Evolutionary conservation across 2,329 filamentous ascomycete species (phyloP).

Genomic region (Coccinonectria pachysandricola): DNA sequence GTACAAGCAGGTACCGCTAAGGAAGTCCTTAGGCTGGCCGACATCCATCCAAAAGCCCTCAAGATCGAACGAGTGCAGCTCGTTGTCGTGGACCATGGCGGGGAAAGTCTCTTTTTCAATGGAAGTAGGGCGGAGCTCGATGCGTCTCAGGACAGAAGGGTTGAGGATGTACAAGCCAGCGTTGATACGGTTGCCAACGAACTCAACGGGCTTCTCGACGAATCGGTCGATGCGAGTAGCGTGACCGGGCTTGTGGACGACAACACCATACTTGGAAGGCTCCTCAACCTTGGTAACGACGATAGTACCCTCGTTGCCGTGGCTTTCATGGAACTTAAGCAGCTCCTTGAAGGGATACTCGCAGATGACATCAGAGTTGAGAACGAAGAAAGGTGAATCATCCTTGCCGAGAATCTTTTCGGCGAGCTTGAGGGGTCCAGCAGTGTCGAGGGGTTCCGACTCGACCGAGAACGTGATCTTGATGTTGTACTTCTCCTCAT

Average conservation of each 20-base stretch:
- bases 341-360: slow-evolving; percentile 91
- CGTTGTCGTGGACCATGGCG: slow-evolving; percentile 76
- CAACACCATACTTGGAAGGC: slow-evolving; percentile 96
- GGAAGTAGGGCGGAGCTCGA: slow-evolving; percentile 90
- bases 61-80: slow-evolving; percentile 91
- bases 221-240: slow-evolving; percentile 91
- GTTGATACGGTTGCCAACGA: slow-evolving; percentile 97
- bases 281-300: slow-evolving; percentile 98
- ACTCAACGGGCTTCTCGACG: slow-evolving; percentile 98
- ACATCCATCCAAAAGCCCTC: slow-evolving; percentile 99
- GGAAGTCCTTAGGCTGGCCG: slow-evolving; percentile 96
- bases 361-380: slow-evolving; percentile 98
- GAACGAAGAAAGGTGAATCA: slow-evolving; percentile 90
- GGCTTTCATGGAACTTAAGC: slow-evolving; percentile 80
- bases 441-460: slow-evolving; percentile 87
- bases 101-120: slow-evolving; percentile 99
- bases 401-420: slow-evolving; percentile 89
- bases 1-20: slow-evolving; percentile 92
- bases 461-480: slow-evolving; percentile 97
- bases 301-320: slow-evolving; percentile 94
- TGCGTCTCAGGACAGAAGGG: slow-evolving; percentile 78
- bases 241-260: slow-evolving; percentile 93
- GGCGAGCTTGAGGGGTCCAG: slow-evolving; percentile 88
- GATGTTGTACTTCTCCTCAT: slow-evolving; percentile 85
- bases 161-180: slow-evolving; percentile 98